Evolutionary conservation across 2,329 filamentous ascomycete species (phyloP), one percentile per base, ranked within the genome.

Genomic region (Penicillium verrucosum): DNA sequence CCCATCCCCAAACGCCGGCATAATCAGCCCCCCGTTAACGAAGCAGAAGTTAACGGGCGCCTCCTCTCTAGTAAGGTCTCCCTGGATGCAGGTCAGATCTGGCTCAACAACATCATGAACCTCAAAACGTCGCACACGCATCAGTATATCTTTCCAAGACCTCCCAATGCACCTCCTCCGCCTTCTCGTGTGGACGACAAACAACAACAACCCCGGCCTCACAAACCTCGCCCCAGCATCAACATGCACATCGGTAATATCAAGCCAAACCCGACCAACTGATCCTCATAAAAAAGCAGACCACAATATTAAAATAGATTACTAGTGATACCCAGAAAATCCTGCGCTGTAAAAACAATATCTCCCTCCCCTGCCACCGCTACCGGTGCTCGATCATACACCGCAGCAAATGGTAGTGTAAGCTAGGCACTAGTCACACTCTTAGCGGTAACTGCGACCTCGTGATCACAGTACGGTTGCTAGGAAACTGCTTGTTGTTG

Each of bases 211-310:
- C 61, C 7, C 69, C 65, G 4, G 67, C 27, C 57, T 40, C 7
- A 67, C 56, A 56, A 72, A 71, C 9, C 68, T 55, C 11, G 63
- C 65, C 49, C 68, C 63, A 9, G 68, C 69, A 62, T 72, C 69
- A 43, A 70, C 60, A 61, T 73, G 71, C 45, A 63, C 67, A 51
- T 73, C 71, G 6, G 71, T 74, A 29, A 72, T 63, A 63, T 74
- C 71, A 6, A 69, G 54, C 11, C 56, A 65, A 25, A 64, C 62
- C 4, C 67, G 59, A 2, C 69, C 21, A 3, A 21, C 3, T 21
- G 21, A 21, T 21, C 21, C 21, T 21, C 21, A 21, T 21, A 29
- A 3, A 32, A 14, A 32, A 32, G 11, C 12, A 32, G 12, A 32
- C 30, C 30, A 32, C 4, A 32, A 32, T 5, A 32, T 32, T 5